Percentiles rank a stretch among this genome's conserved stretches.
These are phyloP conservation scores for Pseudoperonospora humuli DNA, from an alignment of 352 stramenopile genomes.

Conservation along the genomic window DNA sequence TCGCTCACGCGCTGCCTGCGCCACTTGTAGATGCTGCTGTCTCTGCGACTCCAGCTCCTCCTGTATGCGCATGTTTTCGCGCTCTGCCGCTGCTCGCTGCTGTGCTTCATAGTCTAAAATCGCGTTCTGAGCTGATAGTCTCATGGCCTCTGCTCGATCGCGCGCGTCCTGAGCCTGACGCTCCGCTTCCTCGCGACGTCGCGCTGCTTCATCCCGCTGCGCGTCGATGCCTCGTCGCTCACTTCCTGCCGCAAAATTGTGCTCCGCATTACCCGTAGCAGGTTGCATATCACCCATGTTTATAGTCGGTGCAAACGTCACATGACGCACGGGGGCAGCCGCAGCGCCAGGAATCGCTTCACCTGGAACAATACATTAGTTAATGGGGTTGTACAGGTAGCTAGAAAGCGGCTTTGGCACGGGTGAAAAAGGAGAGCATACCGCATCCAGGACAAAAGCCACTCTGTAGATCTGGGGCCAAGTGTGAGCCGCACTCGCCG, in stretches of 20 bases:
- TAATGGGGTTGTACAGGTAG: not conserved
- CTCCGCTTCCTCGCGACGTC: slow-evolving; percentile 51
- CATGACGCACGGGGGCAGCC: slow-evolving; percentile 9
- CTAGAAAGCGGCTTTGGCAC: not conserved
- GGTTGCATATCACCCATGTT: slow-evolving; percentile 27
- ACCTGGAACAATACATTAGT: slow-evolving; percentile 9
- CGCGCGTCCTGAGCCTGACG: slow-evolving; percentile 45
- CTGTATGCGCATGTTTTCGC: slow-evolving; percentile 54
- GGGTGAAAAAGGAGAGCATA: slow-evolving; percentile 16
- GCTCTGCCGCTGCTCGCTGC: slow-evolving; percentile 47
- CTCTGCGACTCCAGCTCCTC: slow-evolving; percentile 50
- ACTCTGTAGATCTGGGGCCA: slow-evolving; percentile 43
- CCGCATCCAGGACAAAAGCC: slow-evolving; percentile 76
- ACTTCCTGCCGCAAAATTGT: slow-evolving; percentile 15
- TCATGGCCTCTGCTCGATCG: slow-evolving; percentile 56
- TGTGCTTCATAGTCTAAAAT: slow-evolving; percentile 60
- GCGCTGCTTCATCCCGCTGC: slow-evolving; percentile 38
- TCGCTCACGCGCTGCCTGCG: slow-evolving; percentile 38
- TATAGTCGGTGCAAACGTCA: slow-evolving; percentile 12
- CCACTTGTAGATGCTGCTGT: slow-evolving; percentile 49
- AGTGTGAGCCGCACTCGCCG: slow-evolving; percentile 65
- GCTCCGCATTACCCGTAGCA: slow-evolving; percentile 25
- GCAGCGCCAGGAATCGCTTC: slow-evolving; percentile 19
- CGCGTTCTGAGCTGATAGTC: slow-evolving; percentile 45
- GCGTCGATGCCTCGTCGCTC: slow-evolving; percentile 45